phyloP scores from a whole-genome alignment of 257 asterid genomes.

The Solanum microdontum region DNA sequence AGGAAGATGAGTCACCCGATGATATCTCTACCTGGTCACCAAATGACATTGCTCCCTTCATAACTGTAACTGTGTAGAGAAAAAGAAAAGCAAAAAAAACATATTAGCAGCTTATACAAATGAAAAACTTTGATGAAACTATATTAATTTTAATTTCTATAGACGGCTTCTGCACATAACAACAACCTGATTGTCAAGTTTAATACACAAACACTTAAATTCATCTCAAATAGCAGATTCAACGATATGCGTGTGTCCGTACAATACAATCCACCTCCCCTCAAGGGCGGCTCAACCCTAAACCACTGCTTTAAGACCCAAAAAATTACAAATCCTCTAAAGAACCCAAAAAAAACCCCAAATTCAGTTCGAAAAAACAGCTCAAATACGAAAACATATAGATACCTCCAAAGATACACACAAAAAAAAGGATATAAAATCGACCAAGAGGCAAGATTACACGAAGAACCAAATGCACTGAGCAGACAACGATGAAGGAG shows the following conservation, averaged over 20 bases:
- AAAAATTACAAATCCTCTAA: neutral
- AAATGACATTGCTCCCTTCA: constrained; percentile 23
- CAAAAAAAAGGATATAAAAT: too few species aligned
- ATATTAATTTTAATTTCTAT: neutral
- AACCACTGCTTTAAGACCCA: neutral
- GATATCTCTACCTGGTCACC: constrained; percentile 50
- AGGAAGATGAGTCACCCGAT: constrained; percentile 27
- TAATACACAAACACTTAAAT: neutral
- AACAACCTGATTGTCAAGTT: neutral
- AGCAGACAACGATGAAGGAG: neutral
- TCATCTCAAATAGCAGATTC: neutral
- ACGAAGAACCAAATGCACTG: neutral
- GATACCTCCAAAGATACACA: neutral
- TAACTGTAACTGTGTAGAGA: neutral
- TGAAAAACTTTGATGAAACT: neutral
- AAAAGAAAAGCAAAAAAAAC: neutral
- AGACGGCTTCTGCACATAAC: neutral
- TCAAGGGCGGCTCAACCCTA: neutral
- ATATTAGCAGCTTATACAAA: neutral
- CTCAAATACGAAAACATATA: neutral
- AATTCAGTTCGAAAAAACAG: neutral
- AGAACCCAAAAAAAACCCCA: too few species aligned
- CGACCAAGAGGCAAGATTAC: neutral
- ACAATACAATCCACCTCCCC: neutral
- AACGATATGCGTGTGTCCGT: neutral